phyloP scores from a whole-genome alignment of 139 green algal species.

The Closterium sp. region DNA sequence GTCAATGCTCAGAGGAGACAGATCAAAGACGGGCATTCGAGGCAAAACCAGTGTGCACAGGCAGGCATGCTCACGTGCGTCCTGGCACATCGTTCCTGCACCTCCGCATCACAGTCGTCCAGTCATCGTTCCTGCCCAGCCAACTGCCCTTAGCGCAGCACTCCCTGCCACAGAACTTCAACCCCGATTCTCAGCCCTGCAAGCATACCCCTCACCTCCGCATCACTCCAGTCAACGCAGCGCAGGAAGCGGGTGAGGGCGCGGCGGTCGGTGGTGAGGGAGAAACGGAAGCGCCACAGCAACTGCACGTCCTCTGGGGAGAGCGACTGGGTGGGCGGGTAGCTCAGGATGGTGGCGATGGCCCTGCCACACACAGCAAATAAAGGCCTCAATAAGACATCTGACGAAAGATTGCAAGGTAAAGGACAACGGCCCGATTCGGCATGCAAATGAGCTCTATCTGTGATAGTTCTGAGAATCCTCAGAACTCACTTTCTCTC shows the following conservation, averaged over 20 bases:
- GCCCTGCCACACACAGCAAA: constrained; percentile 5
- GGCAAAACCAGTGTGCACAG: background rate
- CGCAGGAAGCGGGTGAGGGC: constrained; percentile 86
- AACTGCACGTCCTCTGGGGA: constrained; percentile 52
- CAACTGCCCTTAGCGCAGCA: background rate
- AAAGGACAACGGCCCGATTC: no score
- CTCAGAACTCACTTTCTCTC: constrained; percentile 38
- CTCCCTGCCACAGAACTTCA: background rate
- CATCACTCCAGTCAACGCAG: constrained; percentile 91
- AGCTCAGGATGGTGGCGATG: constrained; percentile 30
- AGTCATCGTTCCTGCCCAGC: no score
- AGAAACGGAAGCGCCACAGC: constrained; percentile 86
- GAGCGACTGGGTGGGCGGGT: constrained; percentile 12
- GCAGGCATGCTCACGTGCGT: no score
- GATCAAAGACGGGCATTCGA: background rate
- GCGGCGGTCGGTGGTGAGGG: constrained; percentile 66
- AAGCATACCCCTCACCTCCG: constrained; percentile 31
- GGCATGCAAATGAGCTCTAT: no score
- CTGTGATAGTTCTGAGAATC: no score
- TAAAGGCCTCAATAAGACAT: background rate
- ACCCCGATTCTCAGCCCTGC: background rate
- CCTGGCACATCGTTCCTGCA: no score
- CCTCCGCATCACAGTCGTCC: no score
- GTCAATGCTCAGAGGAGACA: background rate
- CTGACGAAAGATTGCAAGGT: no score